Base-by-base conservation (phyloP, 768 basidiomycete species). In the Termitomyces sp. region DNA sequence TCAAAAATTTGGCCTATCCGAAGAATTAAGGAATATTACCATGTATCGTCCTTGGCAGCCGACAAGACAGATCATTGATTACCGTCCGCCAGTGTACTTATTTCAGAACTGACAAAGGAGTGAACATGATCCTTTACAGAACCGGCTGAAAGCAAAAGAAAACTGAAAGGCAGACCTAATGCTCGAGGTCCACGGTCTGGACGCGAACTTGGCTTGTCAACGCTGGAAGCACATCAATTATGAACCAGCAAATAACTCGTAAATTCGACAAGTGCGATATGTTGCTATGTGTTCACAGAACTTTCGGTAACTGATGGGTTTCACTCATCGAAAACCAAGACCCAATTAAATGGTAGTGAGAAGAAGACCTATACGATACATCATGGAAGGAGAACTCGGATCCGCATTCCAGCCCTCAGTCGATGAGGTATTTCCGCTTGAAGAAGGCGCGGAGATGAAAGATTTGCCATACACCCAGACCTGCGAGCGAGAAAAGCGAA, bases 401-500 rank as follows among this genome's bases (percentile, higher is more conserved):
- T 33, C 13, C 22, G 40, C 55, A 13, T 39, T n/a, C 16, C 22
- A 32, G 12, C 16, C 36, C 40, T 75, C 74, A 90, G 68, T 95
- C 93, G 67, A 95, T 95, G 68, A 95, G 86, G 74, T 95, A 93
- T 75, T 95, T 97, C 68, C 89, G 83, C 78, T 93, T 95, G 85
- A 98, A 98, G 85, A 91, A 98, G 6, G 93, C 83, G 46, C 95
- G 86, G 14, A 99, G 78, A 69, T 98, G 96, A 69, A 97, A 75
- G 45, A 99, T 91, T 76, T 98, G 95, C 97, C 96, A 99, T 44
- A 82, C 82, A 7, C 97, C 95, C 37, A 98, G 79, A 27, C 78
- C 84, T 33, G 93, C 70, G 45, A 98, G 82, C 8, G 90, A 85
- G 47, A 87, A 22, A 59, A 97, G 81, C 13, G 93, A 89, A 71